Evolutionary conservation across 352 stramenopile genomes (phyloP).

Genomic region (Phytophthora syringae): DNA sequence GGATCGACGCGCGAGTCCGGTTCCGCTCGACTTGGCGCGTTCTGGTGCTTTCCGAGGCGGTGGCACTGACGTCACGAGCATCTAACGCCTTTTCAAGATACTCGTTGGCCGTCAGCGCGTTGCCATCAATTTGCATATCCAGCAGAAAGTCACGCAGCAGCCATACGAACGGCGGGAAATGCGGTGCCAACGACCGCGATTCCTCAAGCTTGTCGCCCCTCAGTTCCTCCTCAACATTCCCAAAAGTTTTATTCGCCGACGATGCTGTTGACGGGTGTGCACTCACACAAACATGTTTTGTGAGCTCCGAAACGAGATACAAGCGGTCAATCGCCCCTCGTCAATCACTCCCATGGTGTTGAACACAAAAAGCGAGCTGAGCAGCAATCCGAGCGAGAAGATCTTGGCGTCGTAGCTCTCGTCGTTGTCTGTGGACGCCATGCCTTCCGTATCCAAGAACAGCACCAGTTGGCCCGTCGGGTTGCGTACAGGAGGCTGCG

Average conservation of each 20-base stretch:
- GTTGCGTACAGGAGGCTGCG: constrained; percentile 63
- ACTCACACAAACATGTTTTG: constrained; percentile 83
- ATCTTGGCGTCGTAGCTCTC: constrained; percentile 91
- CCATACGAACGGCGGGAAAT: constrained; percentile 88
- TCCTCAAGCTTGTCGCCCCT: constrained; percentile 51
- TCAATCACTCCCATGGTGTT: constrained; percentile 92
- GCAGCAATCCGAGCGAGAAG: constrained; percentile 80
- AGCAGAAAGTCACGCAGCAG: constrained; percentile 86
- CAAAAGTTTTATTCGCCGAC: constrained; percentile 6
- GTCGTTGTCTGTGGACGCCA: constrained; percentile 87
- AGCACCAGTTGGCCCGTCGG: constrained; percentile 67
- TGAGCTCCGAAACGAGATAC: constrained; percentile 87
- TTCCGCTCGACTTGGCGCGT: constrained; percentile 75
- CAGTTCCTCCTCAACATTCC: constrained; percentile 15
- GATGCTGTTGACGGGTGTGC: constrained; percentile 22
- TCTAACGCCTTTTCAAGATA: constrained; percentile 84
- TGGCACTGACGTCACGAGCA: constrained; percentile 47
- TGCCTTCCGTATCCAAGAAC: constrained; percentile 88
- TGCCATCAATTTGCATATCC: constrained; percentile 75
- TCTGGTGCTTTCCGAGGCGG: constrained; percentile 35
- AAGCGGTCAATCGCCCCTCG: constrained; percentile 85
- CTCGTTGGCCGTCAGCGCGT: constrained; percentile 61
- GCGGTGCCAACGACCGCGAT: constrained; percentile 61
- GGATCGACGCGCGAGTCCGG: constrained; percentile 65
- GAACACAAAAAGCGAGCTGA: constrained; percentile 87